Percentiles rank a stretch among this genome's conserved stretches.
phyloP scores from a whole-genome alignment of 345 rosid genomes.

The Rhodamnia rubescens region DNA sequence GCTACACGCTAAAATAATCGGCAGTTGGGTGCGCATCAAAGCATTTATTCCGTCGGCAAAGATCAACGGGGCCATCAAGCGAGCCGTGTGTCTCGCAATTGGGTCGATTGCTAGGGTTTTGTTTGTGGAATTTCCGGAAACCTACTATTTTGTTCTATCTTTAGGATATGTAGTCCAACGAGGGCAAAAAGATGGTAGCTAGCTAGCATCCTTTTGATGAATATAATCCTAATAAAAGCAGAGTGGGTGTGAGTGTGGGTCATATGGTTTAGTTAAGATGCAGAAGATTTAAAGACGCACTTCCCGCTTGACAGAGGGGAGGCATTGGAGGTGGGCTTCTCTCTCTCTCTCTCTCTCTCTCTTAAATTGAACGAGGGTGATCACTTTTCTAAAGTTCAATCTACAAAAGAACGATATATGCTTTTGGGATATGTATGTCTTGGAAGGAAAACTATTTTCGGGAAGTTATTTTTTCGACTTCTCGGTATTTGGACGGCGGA shows the following conservation, averaged over 20 bases:
- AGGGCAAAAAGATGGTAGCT: neutral
- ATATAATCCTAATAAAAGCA: neutral
- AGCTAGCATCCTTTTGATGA: neutral
- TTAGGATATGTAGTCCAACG: neutral
- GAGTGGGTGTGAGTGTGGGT: neutral
- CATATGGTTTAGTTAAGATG: neutral
- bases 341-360: neutral
- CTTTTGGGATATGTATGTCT: neutral
- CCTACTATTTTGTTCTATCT: neutral
- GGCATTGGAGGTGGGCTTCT: neutral
- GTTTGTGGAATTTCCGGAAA: neutral
- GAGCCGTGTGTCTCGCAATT: neutral
- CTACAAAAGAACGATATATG: neutral
- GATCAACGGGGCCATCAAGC: neutral
- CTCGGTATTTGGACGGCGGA: rapidly evolving
- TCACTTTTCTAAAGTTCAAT: neutral
- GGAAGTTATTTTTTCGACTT: neutral
- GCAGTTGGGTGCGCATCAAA: neutral
- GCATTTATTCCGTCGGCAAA: neutral
- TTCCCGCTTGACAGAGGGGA: neutral
- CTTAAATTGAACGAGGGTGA: too few species aligned
- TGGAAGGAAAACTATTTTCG: neutral
- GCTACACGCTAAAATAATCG: neutral
- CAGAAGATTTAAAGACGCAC: neutral
- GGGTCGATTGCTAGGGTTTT: neutral